phyloP scores from a whole-genome alignment of 177 flowering plant species.

The Tripterygium wilfordii region DNA sequence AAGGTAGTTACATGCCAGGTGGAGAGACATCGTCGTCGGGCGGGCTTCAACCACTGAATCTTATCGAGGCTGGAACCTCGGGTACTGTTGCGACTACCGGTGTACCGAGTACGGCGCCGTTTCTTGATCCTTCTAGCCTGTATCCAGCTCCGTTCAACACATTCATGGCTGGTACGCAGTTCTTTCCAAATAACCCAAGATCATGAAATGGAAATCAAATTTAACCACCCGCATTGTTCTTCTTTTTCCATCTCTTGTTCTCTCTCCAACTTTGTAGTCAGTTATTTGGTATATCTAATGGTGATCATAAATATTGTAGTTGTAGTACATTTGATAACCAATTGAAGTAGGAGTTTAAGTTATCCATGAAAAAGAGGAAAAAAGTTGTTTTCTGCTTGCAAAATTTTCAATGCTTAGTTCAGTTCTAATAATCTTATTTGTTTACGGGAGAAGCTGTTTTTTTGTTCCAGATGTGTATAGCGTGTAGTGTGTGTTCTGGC shows the following conservation, averaged over 20 bases:
- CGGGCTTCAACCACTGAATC: conserved; percentile 23
- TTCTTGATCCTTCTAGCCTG: conserved; percentile 46
- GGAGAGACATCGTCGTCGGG: conserved; percentile 35
- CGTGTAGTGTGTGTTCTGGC: no score
- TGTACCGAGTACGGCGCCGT: conserved; percentile 12
- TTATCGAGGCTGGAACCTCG: conserved; percentile 25
- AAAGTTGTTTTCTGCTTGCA: conserved; percentile 4
- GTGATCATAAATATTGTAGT: conserved; percentile 2
- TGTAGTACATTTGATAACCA: conserved; percentile 6
- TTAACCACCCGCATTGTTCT: background rate
- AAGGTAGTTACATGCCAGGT: conserved; percentile 10
- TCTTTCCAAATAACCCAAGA: conserved; percentile 49
- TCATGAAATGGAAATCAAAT: background rate
- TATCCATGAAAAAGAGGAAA: no score
- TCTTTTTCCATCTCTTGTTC: background rate
- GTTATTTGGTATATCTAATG: no score
- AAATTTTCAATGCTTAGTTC: conserved; percentile 6
- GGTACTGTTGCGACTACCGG: conserved; percentile 13
- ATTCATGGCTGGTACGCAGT: conserved; percentile 86
- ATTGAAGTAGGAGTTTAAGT: conserved; percentile 8
- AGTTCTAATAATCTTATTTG: no score
- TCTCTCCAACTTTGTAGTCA: no score
- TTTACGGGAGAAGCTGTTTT: no score
- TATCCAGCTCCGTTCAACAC: conserved; percentile 64
- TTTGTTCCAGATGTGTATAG: no score